Base-by-base conservation (phyloP, 192 early-diverging fungal genomes). In the Backusella tuberculispora region DNA sequence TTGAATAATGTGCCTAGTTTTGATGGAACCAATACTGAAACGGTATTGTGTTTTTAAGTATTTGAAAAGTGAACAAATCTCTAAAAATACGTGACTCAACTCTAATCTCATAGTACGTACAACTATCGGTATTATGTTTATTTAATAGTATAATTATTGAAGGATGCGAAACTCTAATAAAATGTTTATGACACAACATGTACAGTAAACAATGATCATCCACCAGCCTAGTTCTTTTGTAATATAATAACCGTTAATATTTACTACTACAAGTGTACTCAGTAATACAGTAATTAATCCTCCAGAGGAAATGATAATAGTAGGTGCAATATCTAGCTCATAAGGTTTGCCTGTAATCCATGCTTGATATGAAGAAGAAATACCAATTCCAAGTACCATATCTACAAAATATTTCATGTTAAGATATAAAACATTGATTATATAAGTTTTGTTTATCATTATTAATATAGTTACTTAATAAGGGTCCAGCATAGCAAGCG, bases 401-500 rank as follows among this genome's bases (percentile, higher is more conserved):
- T 94, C 89, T 92, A 72, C 24, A 67, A 46, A 50, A 66, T 68
- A 37, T 66, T 17, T 66, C 15, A 64, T 21, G 8, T 21, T 8
- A 2, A 66, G 19, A 8, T n/a, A 12, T 17, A 43, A 40, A 24
- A 9, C 6, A 43, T 15, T 34, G 17, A 5, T 4, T 56, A 0
- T 5, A 3, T n/a, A 71, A 12, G 19, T 7, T 43, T 38, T 15
- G 29, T 13, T 60, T n/a, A 44, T 44, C 17, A 40, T 40, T 37
- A 40, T 38, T 17, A n/a, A 19, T 47, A 19, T 21, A 19, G 72
- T 80, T 85, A 92, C 89, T 96, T 40, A 99, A 80, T 86, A 99
- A 89, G 17, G 97, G 97, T 17, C 92, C 88, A n/a, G 94, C 96
- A 83, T 93, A 97, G 63, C 97, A 99, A 1, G 97, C 97, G 21